Conservation (phyloP, 75 land plant genomes). For the Cunninghamia lanceolata region DNA sequence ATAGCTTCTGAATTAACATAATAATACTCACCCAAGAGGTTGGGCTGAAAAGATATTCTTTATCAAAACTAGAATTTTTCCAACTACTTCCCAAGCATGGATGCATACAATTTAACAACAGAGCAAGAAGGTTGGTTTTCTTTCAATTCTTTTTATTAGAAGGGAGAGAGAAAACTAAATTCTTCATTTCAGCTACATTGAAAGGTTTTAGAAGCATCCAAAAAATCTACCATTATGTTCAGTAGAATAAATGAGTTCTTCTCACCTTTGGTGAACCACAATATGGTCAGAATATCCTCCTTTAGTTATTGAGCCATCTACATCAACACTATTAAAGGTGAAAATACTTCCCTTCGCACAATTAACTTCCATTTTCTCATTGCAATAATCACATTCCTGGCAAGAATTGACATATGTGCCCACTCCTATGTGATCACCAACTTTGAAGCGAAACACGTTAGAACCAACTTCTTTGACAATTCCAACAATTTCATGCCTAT, state of each 20-base stretch:
- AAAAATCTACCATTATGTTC: not conserved
- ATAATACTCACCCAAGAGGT: not conserved
- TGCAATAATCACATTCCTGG: constrained; percentile 67
- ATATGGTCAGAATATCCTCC: constrained; percentile 81
- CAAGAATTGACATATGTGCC: constrained; percentile 74
- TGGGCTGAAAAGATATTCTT: too few relatives aligned
- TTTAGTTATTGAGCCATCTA: constrained; percentile 77
- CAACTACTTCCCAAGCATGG: not conserved
- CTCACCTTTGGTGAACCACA: constrained; percentile 70
- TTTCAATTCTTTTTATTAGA: not conserved
- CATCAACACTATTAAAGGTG: constrained; percentile 64
- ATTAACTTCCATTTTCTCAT: constrained; percentile 36
- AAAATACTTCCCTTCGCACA: constrained; percentile 32
- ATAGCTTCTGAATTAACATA: not conserved
- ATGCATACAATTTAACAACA: not conserved
- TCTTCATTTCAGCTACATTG: not conserved
- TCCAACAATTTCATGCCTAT: constrained; percentile 94
- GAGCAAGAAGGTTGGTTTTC: not conserved
- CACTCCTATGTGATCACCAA: constrained; percentile 79
- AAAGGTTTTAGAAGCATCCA: not conserved
- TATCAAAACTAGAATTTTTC: not conserved
- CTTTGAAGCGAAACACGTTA: constrained; percentile 55
- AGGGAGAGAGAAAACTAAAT: not conserved
- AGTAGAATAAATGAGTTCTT: not conserved
- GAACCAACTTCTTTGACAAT: constrained; percentile 69